phyloP scores from a whole-genome alignment of 306 rosid genomes.

The Acacia acuminata region DNA sequence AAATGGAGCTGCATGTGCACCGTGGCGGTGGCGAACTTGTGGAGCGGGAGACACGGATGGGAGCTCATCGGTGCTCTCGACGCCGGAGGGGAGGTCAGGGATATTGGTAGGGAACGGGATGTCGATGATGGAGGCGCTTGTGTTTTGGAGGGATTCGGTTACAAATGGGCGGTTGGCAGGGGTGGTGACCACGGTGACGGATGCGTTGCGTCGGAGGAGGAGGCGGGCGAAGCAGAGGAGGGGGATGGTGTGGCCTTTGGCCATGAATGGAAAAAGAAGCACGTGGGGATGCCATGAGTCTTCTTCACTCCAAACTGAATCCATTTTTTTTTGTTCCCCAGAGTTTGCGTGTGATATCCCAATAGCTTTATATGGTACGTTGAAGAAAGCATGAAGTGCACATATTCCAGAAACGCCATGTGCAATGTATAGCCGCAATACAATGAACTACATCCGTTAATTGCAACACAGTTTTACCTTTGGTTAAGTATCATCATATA shows the following conservation, averaged over 20 bases:
- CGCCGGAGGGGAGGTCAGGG: slow-evolving; percentile 42
- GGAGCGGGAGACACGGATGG: slow-evolving; percentile 32
- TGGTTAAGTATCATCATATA: too few relatives aligned
- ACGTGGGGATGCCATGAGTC: slow-evolving; percentile 9
- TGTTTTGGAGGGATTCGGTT: slow-evolving; percentile 24
- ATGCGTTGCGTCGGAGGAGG: slow-evolving; percentile 36
- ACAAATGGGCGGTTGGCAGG: slow-evolving; percentile 42
- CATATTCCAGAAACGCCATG: neutral
- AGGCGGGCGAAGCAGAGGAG: slow-evolving; percentile 49
- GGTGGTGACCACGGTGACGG: slow-evolving; percentile 51
- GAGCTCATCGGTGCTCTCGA: slow-evolving; percentile 44
- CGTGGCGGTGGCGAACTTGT: slow-evolving; percentile 34
- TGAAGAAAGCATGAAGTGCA: neutral
- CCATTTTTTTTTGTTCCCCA: slow-evolving; percentile 17
- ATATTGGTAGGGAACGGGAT: slow-evolving; percentile 35
- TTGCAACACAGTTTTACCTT: neutral
- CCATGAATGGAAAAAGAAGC: slow-evolving; percentile 53
- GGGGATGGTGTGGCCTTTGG: slow-evolving; percentile 65
- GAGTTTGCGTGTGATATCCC: neutral
- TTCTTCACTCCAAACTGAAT: neutral
- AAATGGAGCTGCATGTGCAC: slow-evolving; percentile 39
- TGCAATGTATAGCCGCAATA: neutral
- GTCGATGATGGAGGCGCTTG: slow-evolving; percentile 34
- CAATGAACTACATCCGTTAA: neutral
- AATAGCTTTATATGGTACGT: neutral